Percentiles rank a stretch among this genome's conserved stretches.
phyloP scores from a whole-genome alignment of 2,329 filamentous ascomycete genomes.

The Fusarium drepaniforme region DNA sequence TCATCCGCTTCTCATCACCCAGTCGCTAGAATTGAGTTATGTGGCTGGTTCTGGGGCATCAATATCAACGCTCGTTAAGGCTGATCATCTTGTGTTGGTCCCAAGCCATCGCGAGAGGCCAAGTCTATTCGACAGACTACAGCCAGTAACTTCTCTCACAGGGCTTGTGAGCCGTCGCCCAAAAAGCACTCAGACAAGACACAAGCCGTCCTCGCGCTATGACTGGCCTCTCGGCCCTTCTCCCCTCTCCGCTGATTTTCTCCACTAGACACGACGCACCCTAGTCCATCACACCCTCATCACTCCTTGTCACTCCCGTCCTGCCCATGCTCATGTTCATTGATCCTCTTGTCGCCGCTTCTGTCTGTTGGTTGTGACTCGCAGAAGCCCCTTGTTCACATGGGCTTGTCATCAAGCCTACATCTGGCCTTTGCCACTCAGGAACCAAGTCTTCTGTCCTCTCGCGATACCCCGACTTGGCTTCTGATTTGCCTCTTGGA shows the following conservation, averaged over 20 bases:
- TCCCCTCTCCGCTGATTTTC: slow-evolving; percentile 26
- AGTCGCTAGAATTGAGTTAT: not conserved
- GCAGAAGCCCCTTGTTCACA: slow-evolving; percentile 14
- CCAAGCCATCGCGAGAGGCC: slow-evolving; percentile 14
- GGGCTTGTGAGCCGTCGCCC: slow-evolving; percentile 24
- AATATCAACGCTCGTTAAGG: slow-evolving; percentile 24
- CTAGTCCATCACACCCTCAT: slow-evolving; percentile 27
- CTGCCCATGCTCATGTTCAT: slow-evolving; percentile 27
- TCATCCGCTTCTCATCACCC: not conserved
- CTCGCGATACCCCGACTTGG: slow-evolving; percentile 3
- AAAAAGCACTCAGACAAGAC: slow-evolving; percentile 21
- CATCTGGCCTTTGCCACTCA: slow-evolving; percentile 34
- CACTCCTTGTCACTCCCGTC: slow-evolving; percentile 33
- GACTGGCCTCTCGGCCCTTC: slow-evolving; percentile 47
- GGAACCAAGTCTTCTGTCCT: slow-evolving; percentile 28
- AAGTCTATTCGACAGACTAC: slow-evolving; percentile 23
- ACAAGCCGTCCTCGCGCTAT: slow-evolving; percentile 30
- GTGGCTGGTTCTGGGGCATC: slow-evolving; percentile 13
- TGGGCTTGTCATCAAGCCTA: slow-evolving; percentile 14
- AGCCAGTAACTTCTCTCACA: slow-evolving; percentile 24
- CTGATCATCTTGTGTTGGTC: slow-evolving; percentile 24
- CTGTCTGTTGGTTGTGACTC: slow-evolving; percentile 21
- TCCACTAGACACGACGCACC: slow-evolving; percentile 34
- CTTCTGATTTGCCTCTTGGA: slow-evolving; percentile 36
- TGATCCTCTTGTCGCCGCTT: slow-evolving; percentile 13